A percentile compares a stretch with the other conserved stretches of the same genome.
These are phyloP conservation scores for Simplicillium aogashimaense DNA, from an alignment of 2,329 filamentous ascomycete species.

Conservation along the genomic window DNA sequence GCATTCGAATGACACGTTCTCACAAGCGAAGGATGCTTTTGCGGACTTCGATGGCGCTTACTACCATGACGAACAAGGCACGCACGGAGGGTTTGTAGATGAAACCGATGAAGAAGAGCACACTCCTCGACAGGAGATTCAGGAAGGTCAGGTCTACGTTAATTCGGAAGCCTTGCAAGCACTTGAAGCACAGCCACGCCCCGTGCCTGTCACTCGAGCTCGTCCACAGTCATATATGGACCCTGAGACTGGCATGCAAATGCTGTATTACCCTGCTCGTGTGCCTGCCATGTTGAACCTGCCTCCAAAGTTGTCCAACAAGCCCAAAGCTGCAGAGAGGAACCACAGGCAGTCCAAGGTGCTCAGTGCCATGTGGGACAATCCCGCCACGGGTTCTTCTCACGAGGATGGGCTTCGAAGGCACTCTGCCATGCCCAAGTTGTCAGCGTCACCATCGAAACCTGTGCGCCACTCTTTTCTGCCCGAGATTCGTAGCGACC, in stretches of 20 bases:
- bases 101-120: background rate
- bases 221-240: conserved; percentile 51
- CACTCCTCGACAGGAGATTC: conserved; percentile 5
- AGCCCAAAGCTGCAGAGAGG: conserved; percentile 51
- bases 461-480: conserved; percentile 26
- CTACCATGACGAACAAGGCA: conserved; percentile 43
- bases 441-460: conserved; percentile 7
- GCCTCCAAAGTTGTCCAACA: conserved; percentile 75
- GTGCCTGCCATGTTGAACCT: conserved; percentile 91
- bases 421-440: conserved; percentile 12
- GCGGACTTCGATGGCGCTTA: conserved; percentile 76
- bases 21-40: conserved; percentile 60
- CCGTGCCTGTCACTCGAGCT: conserved; percentile 15
- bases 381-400: conserved; percentile 6
- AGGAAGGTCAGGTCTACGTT: background rate
- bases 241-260: conserved; percentile 60
- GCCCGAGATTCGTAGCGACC: conserved; percentile 26
- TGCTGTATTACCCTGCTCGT: conserved; percentile 92
- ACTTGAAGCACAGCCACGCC: conserved; percentile 9
- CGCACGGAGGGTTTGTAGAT: background rate
- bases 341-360: conserved; percentile 67
- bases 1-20: conserved; percentile 50
- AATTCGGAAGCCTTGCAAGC: background rate
- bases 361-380: conserved; percentile 46
- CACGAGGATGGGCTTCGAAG: conserved; percentile 7